These are phyloP conservation scores for Paecilomyces niveus DNA, from an alignment of 2,329 filamentous ascomycete species.

Conservation along the genomic window DNA sequence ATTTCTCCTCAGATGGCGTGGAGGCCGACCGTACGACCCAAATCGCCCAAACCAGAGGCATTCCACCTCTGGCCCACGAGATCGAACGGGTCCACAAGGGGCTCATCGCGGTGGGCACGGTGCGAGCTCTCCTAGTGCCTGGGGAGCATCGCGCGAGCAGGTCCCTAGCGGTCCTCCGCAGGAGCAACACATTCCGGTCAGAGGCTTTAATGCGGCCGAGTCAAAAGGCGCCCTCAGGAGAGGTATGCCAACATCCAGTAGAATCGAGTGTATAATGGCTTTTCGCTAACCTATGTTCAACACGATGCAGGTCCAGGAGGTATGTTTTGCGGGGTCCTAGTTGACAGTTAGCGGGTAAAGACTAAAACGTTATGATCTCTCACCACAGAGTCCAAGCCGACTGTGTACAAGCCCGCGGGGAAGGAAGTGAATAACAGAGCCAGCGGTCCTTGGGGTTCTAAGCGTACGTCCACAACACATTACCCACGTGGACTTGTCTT, in stretches of 20 bases:
- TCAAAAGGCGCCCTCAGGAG: constrained; percentile 33
- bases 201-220: constrained; percentile 38
- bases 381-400: constrained; percentile 23
- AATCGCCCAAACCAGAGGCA: constrained; percentile 32
- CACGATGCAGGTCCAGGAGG: constrained; percentile 20
- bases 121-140: constrained; percentile 16
- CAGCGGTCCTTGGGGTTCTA: constrained; percentile 37
- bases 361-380: not conserved
- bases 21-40: constrained; percentile 27
- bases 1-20: constrained; percentile 28
- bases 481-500: not conserved
- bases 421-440: constrained; percentile 30
- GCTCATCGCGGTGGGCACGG: constrained; percentile 23
- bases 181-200: constrained; percentile 36
- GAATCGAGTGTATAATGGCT: not conserved
- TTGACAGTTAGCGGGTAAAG: not conserved
- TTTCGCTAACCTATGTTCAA: constrained; percentile 1
- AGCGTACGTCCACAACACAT: constrained; percentile 26
- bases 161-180: constrained; percentile 13
- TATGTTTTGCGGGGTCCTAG: constrained; percentile 9
- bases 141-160: constrained; percentile 20
- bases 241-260: constrained; percentile 18
- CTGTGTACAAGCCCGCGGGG: constrained; percentile 32
- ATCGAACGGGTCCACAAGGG: constrained; percentile 25
- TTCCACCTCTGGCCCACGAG: constrained; percentile 17